Evolutionary conservation across 495 filamentous ascomycete species (phyloP).

Genomic region (Aspergillus incahuasiensis): DNA sequence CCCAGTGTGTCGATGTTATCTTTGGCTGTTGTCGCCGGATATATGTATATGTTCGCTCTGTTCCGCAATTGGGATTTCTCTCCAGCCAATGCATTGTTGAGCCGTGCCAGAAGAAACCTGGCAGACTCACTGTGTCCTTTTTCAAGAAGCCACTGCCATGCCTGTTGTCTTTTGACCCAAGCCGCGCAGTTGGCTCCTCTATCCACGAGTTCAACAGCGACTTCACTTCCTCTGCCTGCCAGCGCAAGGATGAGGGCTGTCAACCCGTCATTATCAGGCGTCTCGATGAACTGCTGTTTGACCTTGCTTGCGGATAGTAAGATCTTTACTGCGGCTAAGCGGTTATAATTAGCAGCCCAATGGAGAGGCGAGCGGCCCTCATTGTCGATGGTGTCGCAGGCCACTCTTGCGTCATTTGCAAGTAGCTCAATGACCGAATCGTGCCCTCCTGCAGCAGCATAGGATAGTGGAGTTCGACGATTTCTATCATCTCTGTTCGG

Average conservation of each 20-base stretch:
- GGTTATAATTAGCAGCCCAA: background rate
- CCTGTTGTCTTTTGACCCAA: background rate
- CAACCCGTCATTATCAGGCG: background rate
- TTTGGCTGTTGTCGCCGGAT: too few species aligned
- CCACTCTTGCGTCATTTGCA: background rate
- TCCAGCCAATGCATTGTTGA: too few species aligned
- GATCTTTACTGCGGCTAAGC: background rate
- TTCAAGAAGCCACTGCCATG: background rate
- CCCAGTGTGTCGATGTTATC: too few species aligned
- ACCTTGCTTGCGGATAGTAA: slow-evolving; percentile 10
- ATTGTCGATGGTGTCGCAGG: background rate
- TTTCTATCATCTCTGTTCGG: background rate
- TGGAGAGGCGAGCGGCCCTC: background rate
- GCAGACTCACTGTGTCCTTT: background rate
- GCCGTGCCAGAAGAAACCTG: background rate
- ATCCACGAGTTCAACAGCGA: background rate
- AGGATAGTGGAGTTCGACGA: background rate
- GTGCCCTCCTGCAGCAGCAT: background rate
- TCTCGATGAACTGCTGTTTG: background rate
- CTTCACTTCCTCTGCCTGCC: background rate
- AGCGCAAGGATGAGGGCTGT: background rate
- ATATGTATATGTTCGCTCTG: too few species aligned
- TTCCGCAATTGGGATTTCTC: too few species aligned
- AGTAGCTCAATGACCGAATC: background rate
- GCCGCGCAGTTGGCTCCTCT: background rate